Conservation (phyloP, 2,329 filamentous ascomycete genomes). For the Clonostachys byssicola region DNA sequence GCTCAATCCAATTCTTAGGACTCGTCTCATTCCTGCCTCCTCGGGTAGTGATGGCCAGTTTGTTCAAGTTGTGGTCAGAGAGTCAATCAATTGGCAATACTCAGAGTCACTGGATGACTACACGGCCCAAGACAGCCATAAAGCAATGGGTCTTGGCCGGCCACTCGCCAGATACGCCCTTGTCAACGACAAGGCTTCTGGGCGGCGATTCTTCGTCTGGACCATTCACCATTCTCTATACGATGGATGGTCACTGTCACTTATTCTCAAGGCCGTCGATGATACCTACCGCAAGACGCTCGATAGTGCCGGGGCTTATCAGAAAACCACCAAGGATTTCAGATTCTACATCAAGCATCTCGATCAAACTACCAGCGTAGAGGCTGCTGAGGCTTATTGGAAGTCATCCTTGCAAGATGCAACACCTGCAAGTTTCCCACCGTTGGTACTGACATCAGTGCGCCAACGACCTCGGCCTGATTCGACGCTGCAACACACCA, state of each 20-base stretch:
- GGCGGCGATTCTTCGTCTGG: constrained; percentile 32
- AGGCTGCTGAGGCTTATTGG: no score
- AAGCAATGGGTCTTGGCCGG: not conserved
- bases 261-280: constrained; percentile 43
- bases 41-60: constrained; percentile 21
- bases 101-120: not conserved
- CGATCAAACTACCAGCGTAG: no score
- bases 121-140: not conserved
- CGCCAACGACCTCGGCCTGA: no score
- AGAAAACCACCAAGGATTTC: no score
- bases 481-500: no score
- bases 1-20: constrained; percentile 8
- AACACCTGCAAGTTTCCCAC: no score
- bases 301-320: no score
- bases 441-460: no score
- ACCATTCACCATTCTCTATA: constrained; percentile 54
- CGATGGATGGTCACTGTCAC: constrained; percentile 51
- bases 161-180: not conserved
- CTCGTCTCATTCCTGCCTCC: constrained; percentile 10
- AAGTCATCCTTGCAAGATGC: no score
- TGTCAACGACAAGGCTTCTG: not conserved
- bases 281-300: constrained; percentile 23
- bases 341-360: no score
- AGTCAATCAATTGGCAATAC: not conserved
- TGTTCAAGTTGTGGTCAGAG: constrained; percentile 6